phyloP scores from a whole-genome alignment of 148 eudicot species.

The Euryodendron excelsum region DNA sequence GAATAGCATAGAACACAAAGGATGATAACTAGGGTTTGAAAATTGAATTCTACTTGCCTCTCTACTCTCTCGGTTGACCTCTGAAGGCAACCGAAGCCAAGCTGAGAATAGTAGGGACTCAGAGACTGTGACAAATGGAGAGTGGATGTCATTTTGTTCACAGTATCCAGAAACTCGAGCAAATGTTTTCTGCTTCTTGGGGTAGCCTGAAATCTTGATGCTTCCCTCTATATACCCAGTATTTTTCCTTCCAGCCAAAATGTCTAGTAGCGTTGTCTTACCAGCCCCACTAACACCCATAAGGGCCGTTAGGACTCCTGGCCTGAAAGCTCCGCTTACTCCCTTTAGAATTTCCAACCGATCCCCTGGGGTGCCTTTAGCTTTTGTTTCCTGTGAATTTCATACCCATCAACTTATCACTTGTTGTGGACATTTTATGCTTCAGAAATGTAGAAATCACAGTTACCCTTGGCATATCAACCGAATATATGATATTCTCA shows the following conservation, averaged over 20 bases:
- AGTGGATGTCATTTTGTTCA: conserved; percentile 22
- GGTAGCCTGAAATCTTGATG: conserved; percentile 28
- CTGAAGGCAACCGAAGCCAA: background rate
- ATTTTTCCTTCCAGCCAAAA: conserved; percentile 37
- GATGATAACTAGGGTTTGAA: background rate
- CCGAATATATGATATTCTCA: background rate
- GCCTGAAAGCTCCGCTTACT: conserved; percentile 30
- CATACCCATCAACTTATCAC: background rate
- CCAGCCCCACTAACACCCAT: conserved; percentile 42
- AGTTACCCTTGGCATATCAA: background rate
- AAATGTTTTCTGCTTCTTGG: conserved; percentile 29
- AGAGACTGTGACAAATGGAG: background rate
- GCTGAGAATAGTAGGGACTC: background rate
- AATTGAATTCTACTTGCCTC: background rate
- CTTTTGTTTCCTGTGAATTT: background rate
- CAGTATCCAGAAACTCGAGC: conserved; percentile 36
- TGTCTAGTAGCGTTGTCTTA: conserved; percentile 33
- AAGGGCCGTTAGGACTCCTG: conserved; percentile 34
- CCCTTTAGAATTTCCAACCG: conserved; percentile 13
- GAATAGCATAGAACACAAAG: background rate
- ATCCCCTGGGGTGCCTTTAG: background rate
- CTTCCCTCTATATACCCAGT: conserved; percentile 28
- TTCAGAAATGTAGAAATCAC: background rate
- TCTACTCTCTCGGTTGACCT: background rate
- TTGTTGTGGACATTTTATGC: background rate